A percentile compares a stretch with the other conserved stretches of the same genome.
Evolutionary conservation across 2,329 filamentous ascomycete genomes (phyloP).

Genomic region (Microthyrium microscopicum): DNA sequence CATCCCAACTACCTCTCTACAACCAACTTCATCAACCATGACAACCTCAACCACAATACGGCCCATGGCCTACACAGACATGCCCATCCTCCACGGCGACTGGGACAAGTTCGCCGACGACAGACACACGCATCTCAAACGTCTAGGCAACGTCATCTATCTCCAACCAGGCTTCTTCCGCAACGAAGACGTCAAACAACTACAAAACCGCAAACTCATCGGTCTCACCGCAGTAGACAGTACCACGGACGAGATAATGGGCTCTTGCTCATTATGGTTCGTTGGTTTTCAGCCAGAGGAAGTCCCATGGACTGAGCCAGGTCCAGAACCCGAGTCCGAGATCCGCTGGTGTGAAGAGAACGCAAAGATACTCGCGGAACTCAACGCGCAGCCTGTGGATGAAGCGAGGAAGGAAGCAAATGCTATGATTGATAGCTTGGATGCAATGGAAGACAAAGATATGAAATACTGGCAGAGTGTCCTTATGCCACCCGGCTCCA

Average conservation of each 20-base stretch:
- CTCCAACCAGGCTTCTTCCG: not conserved
- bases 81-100: too few species aligned
- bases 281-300: not conserved
- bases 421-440: not conserved
- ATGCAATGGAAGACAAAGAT: not conserved
- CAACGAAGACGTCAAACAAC: not conserved
- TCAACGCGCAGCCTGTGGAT: not conserved
- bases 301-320: not conserved
- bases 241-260: not conserved
- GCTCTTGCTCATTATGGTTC: not conserved
- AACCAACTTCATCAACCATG: too few species aligned
- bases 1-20: too few species aligned
- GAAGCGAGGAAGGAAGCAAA: not conserved
- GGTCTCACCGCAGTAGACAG: not conserved
- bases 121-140: not conserved
- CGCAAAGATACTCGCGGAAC: not conserved
- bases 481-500: not conserved
- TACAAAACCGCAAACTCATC: not conserved
- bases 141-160: not conserved
- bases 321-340: not conserved
- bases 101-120: not conserved
- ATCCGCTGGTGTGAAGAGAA: not conserved
- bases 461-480: not conserved
- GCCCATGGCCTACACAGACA: too few species aligned
- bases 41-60: too few species aligned